phyloP scores from a whole-genome alignment of 1,139 yeast species.

The Kazachstania sp. region DNA sequence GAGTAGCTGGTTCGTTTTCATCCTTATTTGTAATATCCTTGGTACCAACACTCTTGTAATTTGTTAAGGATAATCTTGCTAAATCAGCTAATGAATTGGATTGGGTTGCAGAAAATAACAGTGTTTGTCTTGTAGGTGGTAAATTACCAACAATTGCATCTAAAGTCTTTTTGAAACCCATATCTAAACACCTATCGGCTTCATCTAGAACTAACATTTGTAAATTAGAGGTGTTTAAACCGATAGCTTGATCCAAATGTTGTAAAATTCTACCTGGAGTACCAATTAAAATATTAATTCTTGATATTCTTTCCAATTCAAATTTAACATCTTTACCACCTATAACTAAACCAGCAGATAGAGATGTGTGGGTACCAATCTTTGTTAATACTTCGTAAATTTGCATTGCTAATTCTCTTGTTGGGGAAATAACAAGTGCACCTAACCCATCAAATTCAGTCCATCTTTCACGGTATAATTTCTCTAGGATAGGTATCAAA shows the following conservation, averaged over 20 bases:
- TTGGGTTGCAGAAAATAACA: conserved; percentile 88
- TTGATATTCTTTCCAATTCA: conserved; percentile 77
- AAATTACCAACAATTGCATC: conserved; percentile 79
- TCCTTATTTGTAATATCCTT: conserved; percentile 31
- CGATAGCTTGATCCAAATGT: conserved; percentile 90
- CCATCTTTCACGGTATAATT: conserved; percentile 64
- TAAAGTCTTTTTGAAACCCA: conserved; percentile 88
- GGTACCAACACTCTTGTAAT: conserved; percentile 65
- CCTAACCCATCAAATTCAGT: conserved; percentile 89
- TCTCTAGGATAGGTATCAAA: conserved; percentile 74
- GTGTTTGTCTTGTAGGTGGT: conserved; percentile 80
- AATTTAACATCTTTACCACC: conserved; percentile 92
- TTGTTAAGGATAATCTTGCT: conserved; percentile 77
- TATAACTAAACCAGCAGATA: conserved; percentile 91
- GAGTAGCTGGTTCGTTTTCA: conserved; percentile 53
- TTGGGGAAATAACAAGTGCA: conserved; percentile 85
- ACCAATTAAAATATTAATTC: conserved; percentile 81
- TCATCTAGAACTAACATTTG: conserved; percentile 86
- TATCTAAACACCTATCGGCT: conserved; percentile 92
- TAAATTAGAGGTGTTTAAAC: conserved; percentile 69
- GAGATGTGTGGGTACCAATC: conserved; percentile 69
- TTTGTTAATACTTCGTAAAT: conserved; percentile 82
- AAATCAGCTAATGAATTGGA: conserved; percentile 79
- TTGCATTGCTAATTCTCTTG: conserved; percentile 90
- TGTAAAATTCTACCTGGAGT: conserved; percentile 95